These are phyloP conservation scores for Gracilaria domingensis DNA, from an alignment of 23 red algal genomes.

Conservation along the genomic window DNA sequence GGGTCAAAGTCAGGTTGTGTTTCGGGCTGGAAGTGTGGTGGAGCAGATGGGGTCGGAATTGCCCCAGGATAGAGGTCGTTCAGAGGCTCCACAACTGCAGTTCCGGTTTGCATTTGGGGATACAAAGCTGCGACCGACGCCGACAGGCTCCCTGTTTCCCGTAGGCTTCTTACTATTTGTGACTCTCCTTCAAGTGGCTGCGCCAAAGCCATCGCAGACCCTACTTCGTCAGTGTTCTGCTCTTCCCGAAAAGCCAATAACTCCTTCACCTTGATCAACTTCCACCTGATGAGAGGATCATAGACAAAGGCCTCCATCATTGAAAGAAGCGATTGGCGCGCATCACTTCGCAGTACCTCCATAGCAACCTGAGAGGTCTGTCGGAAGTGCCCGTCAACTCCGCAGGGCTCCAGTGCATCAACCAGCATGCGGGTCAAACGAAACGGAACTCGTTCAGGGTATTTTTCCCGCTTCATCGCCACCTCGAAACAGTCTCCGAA, in stretches of 20 bases:
- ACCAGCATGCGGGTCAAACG: conserved; percentile 97
- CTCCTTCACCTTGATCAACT: conserved; percentile 76
- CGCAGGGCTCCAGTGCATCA: conserved; percentile 91
- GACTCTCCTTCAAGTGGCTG: conserved; percentile 12
- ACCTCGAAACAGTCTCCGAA: conserved; percentile 99
- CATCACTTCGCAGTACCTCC: conserved; percentile 77
- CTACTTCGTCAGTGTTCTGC: background rate
- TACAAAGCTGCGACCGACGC: conserved; percentile 4
- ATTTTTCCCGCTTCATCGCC: conserved; percentile 95
- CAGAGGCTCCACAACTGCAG: background rate
- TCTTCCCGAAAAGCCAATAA: conserved; percentile 8
- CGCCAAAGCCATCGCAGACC: background rate
- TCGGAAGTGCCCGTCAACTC: conserved; percentile 92
- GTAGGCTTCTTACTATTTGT: conserved; percentile 47
- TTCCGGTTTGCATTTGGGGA: background rate
- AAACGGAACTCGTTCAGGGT: conserved; percentile 96
- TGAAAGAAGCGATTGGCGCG: conserved; percentile 86
- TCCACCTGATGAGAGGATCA: conserved; percentile 94
- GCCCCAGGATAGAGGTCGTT: conserved; percentile 10
- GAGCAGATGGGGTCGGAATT: conserved; percentile 29
- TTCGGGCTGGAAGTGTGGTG: background rate
- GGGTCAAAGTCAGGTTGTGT: conserved; percentile 18
- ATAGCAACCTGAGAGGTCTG: conserved; percentile 88
- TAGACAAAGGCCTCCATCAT: conserved; percentile 99
- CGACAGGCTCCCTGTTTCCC: conserved; percentile 25